phyloP scores from a whole-genome alignment of 78 protist species.

The Ministeria vibrans region DNA sequence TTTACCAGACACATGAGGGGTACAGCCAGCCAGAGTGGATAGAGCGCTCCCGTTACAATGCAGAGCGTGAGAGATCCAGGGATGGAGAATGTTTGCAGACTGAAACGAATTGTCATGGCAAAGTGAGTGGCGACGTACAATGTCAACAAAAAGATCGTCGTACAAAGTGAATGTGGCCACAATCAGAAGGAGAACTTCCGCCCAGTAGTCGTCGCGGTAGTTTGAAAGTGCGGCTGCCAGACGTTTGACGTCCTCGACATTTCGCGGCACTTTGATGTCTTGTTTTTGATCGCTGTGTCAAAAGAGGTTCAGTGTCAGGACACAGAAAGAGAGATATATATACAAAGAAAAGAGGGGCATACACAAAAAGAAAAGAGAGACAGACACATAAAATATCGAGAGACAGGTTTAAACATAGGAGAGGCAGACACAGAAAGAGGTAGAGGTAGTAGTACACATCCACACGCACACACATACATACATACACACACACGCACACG shows the following conservation, averaged over 20 bases:
- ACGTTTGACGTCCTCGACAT: background rate
- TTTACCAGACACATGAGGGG: background rate
- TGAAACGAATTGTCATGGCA: background rate
- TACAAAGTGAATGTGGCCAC: background rate
- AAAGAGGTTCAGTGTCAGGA: no score
- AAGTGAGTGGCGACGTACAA: background rate
- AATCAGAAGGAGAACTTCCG: background rate
- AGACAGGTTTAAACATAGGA: no score
- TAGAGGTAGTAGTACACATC: no score
- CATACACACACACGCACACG: no score
- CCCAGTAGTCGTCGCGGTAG: background rate
- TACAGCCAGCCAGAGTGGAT: background rate
- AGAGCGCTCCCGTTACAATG: constrained; percentile 10
- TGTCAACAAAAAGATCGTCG: background rate
- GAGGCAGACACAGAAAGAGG: no score
- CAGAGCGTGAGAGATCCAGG: constrained; percentile 2
- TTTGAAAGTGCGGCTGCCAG: background rate
- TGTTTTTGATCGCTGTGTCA: background rate
- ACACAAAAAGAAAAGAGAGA: no score
- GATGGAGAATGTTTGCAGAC: background rate
- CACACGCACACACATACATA: no score
- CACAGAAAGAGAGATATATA: no score
- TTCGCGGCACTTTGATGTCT: background rate
- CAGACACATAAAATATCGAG: no score
- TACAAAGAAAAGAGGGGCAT: no score